Evolutionary conservation across 1,284 basidiomycete genomes (phyloP).

Genomic region (Schizopora paradoxa): DNA sequence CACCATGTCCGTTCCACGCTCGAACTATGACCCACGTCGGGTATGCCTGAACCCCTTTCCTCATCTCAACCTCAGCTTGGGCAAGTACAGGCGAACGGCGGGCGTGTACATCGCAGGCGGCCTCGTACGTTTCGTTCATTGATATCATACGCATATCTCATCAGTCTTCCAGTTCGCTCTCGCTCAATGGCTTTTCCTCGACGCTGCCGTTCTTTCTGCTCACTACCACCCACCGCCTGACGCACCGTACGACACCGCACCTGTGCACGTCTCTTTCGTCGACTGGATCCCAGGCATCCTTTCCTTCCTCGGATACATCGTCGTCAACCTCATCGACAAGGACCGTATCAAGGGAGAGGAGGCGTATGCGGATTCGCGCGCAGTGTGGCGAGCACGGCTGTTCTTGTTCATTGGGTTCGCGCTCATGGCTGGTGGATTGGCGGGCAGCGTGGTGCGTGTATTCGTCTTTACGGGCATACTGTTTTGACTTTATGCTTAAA

Average conservation of each 20-base stretch:
- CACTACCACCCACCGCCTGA: slow-evolving; percentile 71
- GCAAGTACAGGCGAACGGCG: slow-evolving; percentile 69
- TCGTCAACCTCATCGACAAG: slow-evolving; percentile 95
- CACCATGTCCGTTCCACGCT: slow-evolving; percentile 62
- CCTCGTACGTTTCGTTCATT: slow-evolving; percentile 53
- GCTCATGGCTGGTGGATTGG: slow-evolving; percentile 92
- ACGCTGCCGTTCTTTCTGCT: slow-evolving; percentile 85
- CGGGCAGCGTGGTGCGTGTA: slow-evolving; percentile 81
- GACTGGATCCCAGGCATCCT: slow-evolving; percentile 96
- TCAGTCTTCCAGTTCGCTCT: slow-evolving; percentile 68
- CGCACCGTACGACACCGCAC: slow-evolving; percentile 63
- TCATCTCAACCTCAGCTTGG: slow-evolving; percentile 42
- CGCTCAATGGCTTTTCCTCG: slow-evolving; percentile 94
- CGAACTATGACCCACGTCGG: slow-evolving; percentile 84
- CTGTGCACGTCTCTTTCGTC: slow-evolving; percentile 85
- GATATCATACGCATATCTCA: slow-evolving; percentile 2
- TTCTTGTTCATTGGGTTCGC: slow-evolving; percentile 96
- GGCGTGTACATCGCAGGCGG: slow-evolving; percentile 92
- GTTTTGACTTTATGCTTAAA: slow-evolving; percentile 4
- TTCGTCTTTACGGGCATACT: too few relatives aligned
- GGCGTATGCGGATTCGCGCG: slow-evolving; percentile 70
- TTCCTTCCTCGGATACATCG: slow-evolving; percentile 89
- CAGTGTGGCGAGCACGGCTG: slow-evolving; percentile 86
- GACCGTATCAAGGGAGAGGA: slow-evolving; percentile 82
- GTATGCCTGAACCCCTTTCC: slow-evolving; percentile 78